A percentile compares a stretch with the other conserved stretches of the same genome.
Conservation (phyloP, 176 grass and related monocot genomes). For the Bothriochloa decipiens region DNA sequence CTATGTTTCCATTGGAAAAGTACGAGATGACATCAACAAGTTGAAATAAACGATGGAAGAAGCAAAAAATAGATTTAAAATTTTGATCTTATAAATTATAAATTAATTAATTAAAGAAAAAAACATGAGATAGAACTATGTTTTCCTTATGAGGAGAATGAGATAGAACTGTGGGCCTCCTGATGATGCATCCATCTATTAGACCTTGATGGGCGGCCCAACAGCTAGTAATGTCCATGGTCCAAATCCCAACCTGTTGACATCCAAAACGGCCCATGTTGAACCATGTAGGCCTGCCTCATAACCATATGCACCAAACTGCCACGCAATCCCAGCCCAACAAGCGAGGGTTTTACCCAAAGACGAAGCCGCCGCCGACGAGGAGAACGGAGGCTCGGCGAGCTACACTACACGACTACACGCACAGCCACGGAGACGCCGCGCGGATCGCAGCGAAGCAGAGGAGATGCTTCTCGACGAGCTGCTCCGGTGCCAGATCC, state of each 20-base stretch:
- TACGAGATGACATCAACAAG: neutral
- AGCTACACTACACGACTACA: neutral
- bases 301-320: neutral
- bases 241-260: neutral
- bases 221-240: neutral
- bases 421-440: neutral
- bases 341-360: neutral
- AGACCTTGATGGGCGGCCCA: neutral
- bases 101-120: neutral
- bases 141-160: no score
- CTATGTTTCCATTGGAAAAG: neutral
- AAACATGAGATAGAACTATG: no score
- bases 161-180: no score
- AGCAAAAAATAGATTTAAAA: neutral
- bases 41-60: neutral
- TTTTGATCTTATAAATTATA: neutral
- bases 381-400: neutral
- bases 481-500: constrained; percentile 64
- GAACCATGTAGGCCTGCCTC: neutral
- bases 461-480: constrained; percentile 59
- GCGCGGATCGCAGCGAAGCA: neutral
- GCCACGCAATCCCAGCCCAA: neutral
- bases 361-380: neutral
- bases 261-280: neutral
- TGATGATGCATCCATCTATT: neutral